Evolutionary conservation across 2,329 filamentous ascomycete genomes (phyloP), one percentile per base, ranked within the genome.

Genomic region (Tolypocladium album): DNA sequence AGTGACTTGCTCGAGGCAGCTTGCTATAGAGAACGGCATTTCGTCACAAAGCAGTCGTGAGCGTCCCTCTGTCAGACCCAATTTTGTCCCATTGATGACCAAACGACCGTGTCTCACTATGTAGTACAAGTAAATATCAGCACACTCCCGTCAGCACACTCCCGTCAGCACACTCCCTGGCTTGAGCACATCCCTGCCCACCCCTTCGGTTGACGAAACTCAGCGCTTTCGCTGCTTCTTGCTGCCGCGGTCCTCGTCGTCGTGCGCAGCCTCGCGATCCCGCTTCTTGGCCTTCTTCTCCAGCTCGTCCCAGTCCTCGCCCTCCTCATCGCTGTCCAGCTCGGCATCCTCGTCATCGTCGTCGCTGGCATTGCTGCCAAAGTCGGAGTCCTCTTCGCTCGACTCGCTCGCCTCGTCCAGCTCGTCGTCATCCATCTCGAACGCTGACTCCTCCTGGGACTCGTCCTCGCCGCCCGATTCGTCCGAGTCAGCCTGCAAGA

Each of bases 261-360:
- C 71, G 61, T 69, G 59, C 12, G 62, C 70, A 31, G 61, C 63
- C 62, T 93, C 90, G 61, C 88, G 82, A 74, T 93, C 92, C 69
- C 89, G 86, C 76, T 92, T 91, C 78, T 87, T 90, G 3, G 88
- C 92, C 79, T 96, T 96, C 74, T 88, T 87, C 78, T 97, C 93
- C 61, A 97, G 73, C 74, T 95, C 92, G 71, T 97, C 92, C 93
- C 93, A 97, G 70, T 95, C 90, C 72, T 97, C 89, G 56, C 89
- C 88, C 64, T 86, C 89, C 15, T 90, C 88, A 8, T 92, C 89
- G 52, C 83, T 85, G 60, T 74, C 73, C 22, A 84, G 79, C 24
- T 89, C 88, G 56, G 82, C 85, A 39, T 76, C 74, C 13, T 70
- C 72, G 60, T 93, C 92, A 38, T 91, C 93, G 64, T 93, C 89